These are phyloP conservation scores for Phytophthora parvispora DNA, from an alignment of 352 stramenopile species.

Conservation along the genomic window DNA sequence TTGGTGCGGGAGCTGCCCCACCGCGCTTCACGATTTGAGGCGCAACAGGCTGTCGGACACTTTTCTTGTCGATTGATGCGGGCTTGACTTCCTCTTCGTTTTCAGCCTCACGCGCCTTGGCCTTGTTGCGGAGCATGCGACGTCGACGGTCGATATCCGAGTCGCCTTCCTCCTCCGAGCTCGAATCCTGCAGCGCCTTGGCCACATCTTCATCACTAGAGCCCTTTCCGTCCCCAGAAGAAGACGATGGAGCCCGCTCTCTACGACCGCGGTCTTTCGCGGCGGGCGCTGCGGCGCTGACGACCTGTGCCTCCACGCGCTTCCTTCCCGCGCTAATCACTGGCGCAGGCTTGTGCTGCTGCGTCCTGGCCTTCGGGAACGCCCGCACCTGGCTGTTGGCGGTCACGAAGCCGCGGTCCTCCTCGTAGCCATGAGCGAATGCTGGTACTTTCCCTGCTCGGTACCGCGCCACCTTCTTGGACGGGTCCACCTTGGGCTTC, in stretches of 20 bases:
- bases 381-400: conserved; percentile 70
- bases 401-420: conserved; percentile 84
- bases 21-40: conserved; percentile 51
- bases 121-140: conserved; percentile 68
- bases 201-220: conserved; percentile 44
- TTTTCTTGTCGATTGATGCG: conserved; percentile 17
- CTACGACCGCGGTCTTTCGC: conserved; percentile 12
- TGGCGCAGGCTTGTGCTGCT: conserved; percentile 25
- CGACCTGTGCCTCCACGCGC: conserved; percentile 72
- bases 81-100: background rate
- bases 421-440: conserved; percentile 80
- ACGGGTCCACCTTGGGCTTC: conserved; percentile 85
- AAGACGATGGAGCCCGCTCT: conserved; percentile 10
- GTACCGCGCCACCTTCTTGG: conserved; percentile 87
- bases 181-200: conserved; percentile 79
- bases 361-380: conserved; percentile 27
- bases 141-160: conserved; percentile 70
- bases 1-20: background rate
- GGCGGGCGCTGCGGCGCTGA: conserved; percentile 28
- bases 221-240: conserved; percentile 21
- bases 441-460: conserved; percentile 84
- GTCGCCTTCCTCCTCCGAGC: conserved; percentile 82
- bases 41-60: conserved; percentile 28
- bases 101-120: conserved; percentile 30
- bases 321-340: conserved; percentile 39